Evolutionary conservation across 352 stramenopile genomes (phyloP).

Genomic region (Peronospora belbahrii): DNA sequence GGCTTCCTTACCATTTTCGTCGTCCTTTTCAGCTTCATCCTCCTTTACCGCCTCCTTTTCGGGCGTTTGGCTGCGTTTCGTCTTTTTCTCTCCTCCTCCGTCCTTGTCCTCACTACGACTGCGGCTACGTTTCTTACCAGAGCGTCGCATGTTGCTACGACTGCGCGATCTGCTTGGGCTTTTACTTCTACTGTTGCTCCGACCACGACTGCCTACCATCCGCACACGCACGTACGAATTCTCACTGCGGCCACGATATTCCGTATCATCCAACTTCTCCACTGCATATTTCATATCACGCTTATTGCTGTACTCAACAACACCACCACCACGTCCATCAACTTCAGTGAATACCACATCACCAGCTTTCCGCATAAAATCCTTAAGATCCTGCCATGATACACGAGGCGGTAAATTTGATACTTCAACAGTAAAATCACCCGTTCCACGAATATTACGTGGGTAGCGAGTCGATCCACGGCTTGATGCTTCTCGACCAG

Average conservation of each 20-base stretch:
- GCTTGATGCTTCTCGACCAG: slow-evolving; percentile 6
- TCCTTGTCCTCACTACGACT: slow-evolving; percentile 28
- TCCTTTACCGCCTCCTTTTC: slow-evolving; percentile 21
- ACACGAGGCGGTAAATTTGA: slow-evolving; percentile 44
- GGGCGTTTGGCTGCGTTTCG: slow-evolving; percentile 28
- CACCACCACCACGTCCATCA: slow-evolving; percentile 51
- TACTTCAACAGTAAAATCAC: slow-evolving; percentile 49
- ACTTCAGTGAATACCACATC: slow-evolving; percentile 69
- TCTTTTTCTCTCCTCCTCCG: slow-evolving; percentile 25
- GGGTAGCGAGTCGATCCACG: slow-evolving; percentile 21
- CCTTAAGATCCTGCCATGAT: slow-evolving; percentile 67
- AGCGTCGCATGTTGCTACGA: slow-evolving; percentile 29
- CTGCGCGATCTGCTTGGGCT: slow-evolving; percentile 37
- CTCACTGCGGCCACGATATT: slow-evolving; percentile 47
- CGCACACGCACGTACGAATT: slow-evolving; percentile 48
- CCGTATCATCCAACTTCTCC: slow-evolving; percentile 53
- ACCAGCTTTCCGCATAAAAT: slow-evolving; percentile 52
- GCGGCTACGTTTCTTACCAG: slow-evolving; percentile 29
- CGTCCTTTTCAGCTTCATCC: slow-evolving; percentile 12
- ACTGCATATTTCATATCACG: slow-evolving; percentile 67
- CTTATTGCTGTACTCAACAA: slow-evolving; percentile 63
- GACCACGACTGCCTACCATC: slow-evolving; percentile 7
- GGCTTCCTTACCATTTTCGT: slow-evolving; percentile 19
- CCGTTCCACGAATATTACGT: slow-evolving; percentile 45
- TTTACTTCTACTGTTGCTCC: slow-evolving; percentile 31